Evolutionary conservation across 2,329 filamentous ascomycete genomes (phyloP), one percentile per base, ranked within the genome.

Genomic region (Exophiala oligosperma): DNA sequence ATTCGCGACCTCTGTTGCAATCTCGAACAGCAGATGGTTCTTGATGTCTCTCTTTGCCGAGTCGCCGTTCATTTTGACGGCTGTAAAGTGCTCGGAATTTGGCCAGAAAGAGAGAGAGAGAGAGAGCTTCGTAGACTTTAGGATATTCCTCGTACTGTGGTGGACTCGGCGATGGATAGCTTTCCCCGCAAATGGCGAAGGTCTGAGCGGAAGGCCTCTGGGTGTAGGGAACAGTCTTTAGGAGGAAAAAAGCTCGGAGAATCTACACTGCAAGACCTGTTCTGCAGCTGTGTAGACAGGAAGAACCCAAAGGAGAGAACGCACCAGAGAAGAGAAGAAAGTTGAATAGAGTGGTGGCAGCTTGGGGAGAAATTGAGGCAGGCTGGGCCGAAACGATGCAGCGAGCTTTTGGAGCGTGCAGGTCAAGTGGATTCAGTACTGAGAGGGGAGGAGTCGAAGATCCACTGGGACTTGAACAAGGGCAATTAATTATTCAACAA

Each of bases 1-100:
- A 81, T 97, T 96, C 62, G 94, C 94, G 68, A 97, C 94, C 75
- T 99, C 94, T 23, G 94, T 97, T 61, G 94, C 92, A 70, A 97
- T 82, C 79, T 99, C 94, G 73, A 99, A 99, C 68, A 99, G 89
- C 71, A 95, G 82, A 78, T 97, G 94, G 76, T 96, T 94, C 79
- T 90, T 92, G 70, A 97, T 90, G 77, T 97, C 92, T 70, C 86
- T 72, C 69, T 72, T 79, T 69, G 70, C 54, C 49, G 58, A 57
- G 28, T 63, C 52, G 21, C 66, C 64, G 58, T 64, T 66, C 66
- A 67, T 67, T 17, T 59, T 64, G 63, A 40, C 58, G 58, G 49
- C 8, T 35, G 32, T 56, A 48, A 9, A 29, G 48, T 24, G 28
- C n/a, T 52, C 41, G 44, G 21, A 53, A 4, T n/a, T n/a, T 44